Conservation (phyloP, 139 green algal genomes). For the Picochlorum sp. region DNA sequence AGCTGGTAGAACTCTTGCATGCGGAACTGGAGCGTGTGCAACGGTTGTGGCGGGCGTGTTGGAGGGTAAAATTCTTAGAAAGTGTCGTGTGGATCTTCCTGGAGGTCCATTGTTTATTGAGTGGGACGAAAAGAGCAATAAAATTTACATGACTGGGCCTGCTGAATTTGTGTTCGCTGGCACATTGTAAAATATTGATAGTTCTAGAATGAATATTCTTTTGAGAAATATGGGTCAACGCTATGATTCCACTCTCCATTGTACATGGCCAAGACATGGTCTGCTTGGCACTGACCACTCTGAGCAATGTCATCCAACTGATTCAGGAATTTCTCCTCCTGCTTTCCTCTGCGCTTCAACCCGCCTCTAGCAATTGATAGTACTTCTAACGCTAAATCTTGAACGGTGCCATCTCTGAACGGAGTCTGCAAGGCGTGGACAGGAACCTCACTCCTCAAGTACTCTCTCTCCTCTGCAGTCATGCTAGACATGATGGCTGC, state of each 20-base stretch:
- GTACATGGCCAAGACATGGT: slow-evolving; percentile 63
- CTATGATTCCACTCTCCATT: slow-evolving; percentile 52
- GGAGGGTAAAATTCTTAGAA: slow-evolving; percentile 74
- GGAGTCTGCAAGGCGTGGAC: slow-evolving; percentile 65
- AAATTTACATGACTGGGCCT: slow-evolving; percentile 96
- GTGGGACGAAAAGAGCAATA: slow-evolving; percentile 82
- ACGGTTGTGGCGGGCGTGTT: slow-evolving; percentile 94
- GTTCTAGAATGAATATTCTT: slow-evolving; percentile 31
- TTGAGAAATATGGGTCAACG: slow-evolving; percentile 60
- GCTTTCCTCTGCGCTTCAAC: slow-evolving; percentile 63
- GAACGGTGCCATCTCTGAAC: slow-evolving; percentile 79
- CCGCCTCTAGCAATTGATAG: slow-evolving; percentile 70
- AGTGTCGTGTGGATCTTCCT: slow-evolving; percentile 74
- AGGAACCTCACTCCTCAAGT: slow-evolving; percentile 56
- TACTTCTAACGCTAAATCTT: slow-evolving; percentile 65
- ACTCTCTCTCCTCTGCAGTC: slow-evolving; percentile 70
- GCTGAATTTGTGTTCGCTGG: slow-evolving; percentile 82
- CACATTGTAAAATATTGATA: not conserved
- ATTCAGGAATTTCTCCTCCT: slow-evolving; percentile 76
- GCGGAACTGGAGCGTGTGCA: slow-evolving; percentile 93
- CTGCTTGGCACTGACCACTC: slow-evolving; percentile 50
- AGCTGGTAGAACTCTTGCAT: slow-evolving; percentile 90
- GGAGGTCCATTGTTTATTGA: slow-evolving; percentile 93
- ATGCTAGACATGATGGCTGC: slow-evolving; percentile 69
- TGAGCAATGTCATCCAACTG: slow-evolving; percentile 54